Percentiles rank a stretch among this genome's conserved stretches.
phyloP scores from a whole-genome alignment of 805 yeast genomes.

The Candida anglica region DNA sequence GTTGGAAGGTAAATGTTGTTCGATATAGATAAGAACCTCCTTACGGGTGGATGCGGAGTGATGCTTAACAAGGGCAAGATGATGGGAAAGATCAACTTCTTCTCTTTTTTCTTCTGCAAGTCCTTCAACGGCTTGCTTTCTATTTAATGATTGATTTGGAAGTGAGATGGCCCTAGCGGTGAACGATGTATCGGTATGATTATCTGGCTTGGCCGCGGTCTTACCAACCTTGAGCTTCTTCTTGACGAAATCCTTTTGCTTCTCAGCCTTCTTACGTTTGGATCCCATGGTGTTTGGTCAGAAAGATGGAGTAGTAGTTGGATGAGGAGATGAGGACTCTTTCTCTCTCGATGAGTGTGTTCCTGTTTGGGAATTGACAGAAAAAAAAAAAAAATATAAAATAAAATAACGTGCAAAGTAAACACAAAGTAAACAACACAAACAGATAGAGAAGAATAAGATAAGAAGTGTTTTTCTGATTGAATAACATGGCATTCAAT shows the following conservation, averaged over 20 bases:
- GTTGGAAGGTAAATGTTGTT: constrained; percentile 48
- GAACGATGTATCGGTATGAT: constrained; percentile 84
- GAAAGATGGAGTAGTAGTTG: neutral
- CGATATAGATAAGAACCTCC: constrained; percentile 58
- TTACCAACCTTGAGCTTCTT: constrained; percentile 88
- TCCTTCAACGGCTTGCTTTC: constrained; percentile 9
- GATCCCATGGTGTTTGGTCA: constrained; percentile 31
- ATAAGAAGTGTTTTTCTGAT: no score
- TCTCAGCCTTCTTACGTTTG: constrained; percentile 56
- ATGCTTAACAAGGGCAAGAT: constrained; percentile 69
- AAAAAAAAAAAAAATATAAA: no score
- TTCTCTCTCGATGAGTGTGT: no score
- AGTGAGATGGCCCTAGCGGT: constrained; percentile 56
- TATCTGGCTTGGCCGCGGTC: constrained; percentile 62
- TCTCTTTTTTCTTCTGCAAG: constrained; percentile 11
- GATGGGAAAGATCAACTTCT: constrained; percentile 51
- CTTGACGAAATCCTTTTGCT: constrained; percentile 71
- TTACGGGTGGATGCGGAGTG: constrained; percentile 68
- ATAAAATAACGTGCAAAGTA: no score
- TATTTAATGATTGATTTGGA: constrained; percentile 39
- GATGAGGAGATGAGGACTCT: no score
- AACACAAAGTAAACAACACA: no score
- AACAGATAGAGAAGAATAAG: no score
- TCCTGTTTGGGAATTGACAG: no score
- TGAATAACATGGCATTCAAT: neutral